Percentiles rank a stretch among this genome's conserved stretches.
Evolutionary conservation across 768 basidiomycete genomes (phyloP).

Genomic region (Hirschioporus abietinus): DNA sequence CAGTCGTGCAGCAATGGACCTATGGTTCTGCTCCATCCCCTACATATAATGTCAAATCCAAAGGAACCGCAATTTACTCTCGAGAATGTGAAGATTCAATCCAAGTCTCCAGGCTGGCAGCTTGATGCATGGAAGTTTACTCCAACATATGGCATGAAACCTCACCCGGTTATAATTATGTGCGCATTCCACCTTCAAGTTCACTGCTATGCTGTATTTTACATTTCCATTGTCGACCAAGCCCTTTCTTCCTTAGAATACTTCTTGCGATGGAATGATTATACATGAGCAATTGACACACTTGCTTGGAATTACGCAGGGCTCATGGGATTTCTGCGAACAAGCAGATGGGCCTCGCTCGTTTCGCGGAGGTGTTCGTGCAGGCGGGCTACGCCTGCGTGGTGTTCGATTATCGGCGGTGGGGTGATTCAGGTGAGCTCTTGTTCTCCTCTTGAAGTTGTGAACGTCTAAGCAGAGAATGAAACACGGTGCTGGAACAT

Average conservation of each 20-base stretch:
- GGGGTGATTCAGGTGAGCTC: slow-evolving; percentile 30
- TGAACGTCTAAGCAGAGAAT: too few species aligned
- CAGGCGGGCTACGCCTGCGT: slow-evolving; percentile 27
- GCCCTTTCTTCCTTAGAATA: not conserved
- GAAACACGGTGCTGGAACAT: too few species aligned
- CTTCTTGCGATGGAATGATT: too few species aligned
- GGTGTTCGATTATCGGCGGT: slow-evolving; percentile 34
- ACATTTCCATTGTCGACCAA: too few species aligned
- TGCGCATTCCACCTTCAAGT: slow-evolving; percentile 8
- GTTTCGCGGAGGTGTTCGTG: slow-evolving; percentile 28
- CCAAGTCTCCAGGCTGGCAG: slow-evolving; percentile 25
- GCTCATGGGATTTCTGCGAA: slow-evolving; percentile 29
- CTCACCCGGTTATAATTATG: slow-evolving; percentile 27
- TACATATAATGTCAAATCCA: not conserved
- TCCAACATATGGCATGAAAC: slow-evolving; percentile 16
- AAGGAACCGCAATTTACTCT: slow-evolving; percentile 1
- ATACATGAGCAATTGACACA: too few species aligned
- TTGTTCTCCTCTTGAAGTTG: not conserved
- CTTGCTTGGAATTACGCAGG: too few species aligned
- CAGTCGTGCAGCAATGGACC: too few species aligned
- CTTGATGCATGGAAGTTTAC: slow-evolving; percentile 31
- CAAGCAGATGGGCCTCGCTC: slow-evolving; percentile 27
- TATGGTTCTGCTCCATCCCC: too few species aligned
- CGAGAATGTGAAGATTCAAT: slow-evolving; percentile 27
- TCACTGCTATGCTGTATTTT: too few species aligned